phyloP scores from a whole-genome alignment of 768 basidiomycete species.

The Termitomyces eurrhizus region DNA sequence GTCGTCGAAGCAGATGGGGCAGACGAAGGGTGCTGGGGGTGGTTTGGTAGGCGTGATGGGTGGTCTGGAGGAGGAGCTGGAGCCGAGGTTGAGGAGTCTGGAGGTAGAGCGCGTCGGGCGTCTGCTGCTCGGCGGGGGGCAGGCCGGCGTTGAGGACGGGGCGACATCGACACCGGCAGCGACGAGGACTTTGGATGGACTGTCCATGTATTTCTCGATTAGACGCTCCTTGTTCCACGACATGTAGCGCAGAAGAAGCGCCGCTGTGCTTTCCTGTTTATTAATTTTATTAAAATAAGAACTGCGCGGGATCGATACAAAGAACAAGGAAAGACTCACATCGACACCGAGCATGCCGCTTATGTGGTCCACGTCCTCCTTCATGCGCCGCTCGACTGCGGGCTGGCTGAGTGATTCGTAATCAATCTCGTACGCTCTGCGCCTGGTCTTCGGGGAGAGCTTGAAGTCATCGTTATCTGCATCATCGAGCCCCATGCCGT shows the following conservation, averaged over 20 bases:
- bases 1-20: constrained; percentile 93
- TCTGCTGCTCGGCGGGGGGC: constrained; percentile 23
- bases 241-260: constrained; percentile 76
- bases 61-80: neutral
- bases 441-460: constrained; percentile 48
- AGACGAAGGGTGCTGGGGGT: constrained; percentile 54
- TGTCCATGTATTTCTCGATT: constrained; percentile 97
- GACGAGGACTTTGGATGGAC: constrained; percentile 63
- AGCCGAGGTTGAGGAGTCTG: constrained; percentile 31
- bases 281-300: neutral
- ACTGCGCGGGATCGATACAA: neutral
- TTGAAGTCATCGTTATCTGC: constrained; percentile 62
- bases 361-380: constrained; percentile 79
- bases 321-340: constrained; percentile 43
- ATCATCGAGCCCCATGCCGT: constrained; percentile 67
- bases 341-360: constrained; percentile 85
- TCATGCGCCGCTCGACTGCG: constrained; percentile 77
- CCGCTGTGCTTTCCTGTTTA: constrained; percentile 55
- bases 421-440: constrained; percentile 83
- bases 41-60: neutral
- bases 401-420: constrained; percentile 69
- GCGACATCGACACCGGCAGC: constrained; percentile 65
- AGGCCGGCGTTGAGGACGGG: constrained; percentile 25
- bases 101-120: constrained; percentile 34
- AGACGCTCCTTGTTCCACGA: constrained; percentile 96